Percentiles rank a stretch among this genome's conserved stretches.
phyloP scores from a whole-genome alignment of 176 grass and related monocot species.

The Tillandsia fasciculata region DNA sequence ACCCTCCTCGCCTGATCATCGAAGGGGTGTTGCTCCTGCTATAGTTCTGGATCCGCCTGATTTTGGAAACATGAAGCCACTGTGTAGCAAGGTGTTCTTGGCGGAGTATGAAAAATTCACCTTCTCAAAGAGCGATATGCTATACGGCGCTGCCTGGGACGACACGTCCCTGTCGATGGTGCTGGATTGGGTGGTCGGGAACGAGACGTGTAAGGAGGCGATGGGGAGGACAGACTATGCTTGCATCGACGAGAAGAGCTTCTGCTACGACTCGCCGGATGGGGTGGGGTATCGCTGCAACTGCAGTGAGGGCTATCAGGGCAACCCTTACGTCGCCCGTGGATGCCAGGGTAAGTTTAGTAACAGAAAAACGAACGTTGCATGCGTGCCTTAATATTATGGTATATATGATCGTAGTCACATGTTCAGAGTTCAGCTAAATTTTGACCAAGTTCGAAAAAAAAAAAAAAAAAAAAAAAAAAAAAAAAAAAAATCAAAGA shows the following conservation, averaged over 20 bases:
- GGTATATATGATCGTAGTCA: no score
- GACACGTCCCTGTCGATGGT: conserved; percentile 10
- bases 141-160: background rate
- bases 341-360: conserved; percentile 27
- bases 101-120: conserved; percentile 26
- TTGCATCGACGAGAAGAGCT: conserved; percentile 17
- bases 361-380: background rate
- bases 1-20: no score
- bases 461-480: no score
- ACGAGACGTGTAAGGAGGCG: conserved; percentile 23
- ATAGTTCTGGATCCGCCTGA: no score
- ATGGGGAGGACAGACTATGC: background rate
- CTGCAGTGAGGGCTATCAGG: conserved; percentile 25
- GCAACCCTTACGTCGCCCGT: conserved; percentile 42
- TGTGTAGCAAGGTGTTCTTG: conserved; percentile 31
- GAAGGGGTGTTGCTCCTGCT: no score
- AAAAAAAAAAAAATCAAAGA: no score
- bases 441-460: no score
- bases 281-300: conserved; percentile 52
- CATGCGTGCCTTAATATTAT: background rate
- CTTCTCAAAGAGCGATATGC: background rate
- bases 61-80: background rate
- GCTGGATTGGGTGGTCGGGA: conserved; percentile 51
- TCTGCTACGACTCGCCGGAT: conserved; percentile 30
- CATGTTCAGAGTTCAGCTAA: no score